A percentile compares a stretch with the other conserved stretches of the same genome.
Conservation (phyloP, 164 flowering plant genomes). For the Cinnamomum chago region DNA sequence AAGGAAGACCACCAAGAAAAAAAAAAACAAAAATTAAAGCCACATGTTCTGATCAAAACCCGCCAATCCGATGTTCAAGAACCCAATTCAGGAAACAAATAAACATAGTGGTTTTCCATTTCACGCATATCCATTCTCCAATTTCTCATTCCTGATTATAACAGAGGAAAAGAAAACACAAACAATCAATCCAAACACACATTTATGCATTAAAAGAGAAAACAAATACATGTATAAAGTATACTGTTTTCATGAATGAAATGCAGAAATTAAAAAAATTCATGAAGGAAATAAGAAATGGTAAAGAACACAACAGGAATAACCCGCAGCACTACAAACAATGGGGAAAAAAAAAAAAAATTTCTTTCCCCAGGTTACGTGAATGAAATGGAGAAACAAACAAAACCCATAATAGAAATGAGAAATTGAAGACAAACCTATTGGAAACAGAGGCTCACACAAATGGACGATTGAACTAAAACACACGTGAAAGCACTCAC, state of each 20-base stretch:
- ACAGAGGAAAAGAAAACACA: not conserved
- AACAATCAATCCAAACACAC: not conserved
- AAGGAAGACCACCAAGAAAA: conserved; percentile 7
- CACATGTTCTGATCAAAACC: conserved; percentile 12
- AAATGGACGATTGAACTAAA: too few species aligned
- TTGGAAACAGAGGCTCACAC: too few species aligned
- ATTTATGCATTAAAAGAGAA: too few species aligned
- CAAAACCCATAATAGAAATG: too few species aligned
- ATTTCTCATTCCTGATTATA: not conserved
- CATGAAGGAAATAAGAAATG: not conserved
- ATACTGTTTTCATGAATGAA: too few species aligned
- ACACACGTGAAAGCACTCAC: too few species aligned
- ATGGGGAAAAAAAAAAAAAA: not conserved
- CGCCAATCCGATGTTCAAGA: not conserved
- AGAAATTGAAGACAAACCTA: too few species aligned
- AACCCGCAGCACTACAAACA: not conserved
- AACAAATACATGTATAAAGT: too few species aligned
- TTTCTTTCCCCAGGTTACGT: too few species aligned
- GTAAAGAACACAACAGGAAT: too few species aligned
- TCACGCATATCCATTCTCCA: conserved; percentile 10
- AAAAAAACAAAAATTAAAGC: not conserved
- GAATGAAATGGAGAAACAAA: too few species aligned
- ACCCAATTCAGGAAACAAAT: conserved; percentile 7
- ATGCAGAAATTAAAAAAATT: not conserved
- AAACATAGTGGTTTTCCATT: not conserved